Evolutionary conservation across 75 land plant genomes (phyloP), one percentile per base, ranked within the genome.

Genomic region (Pinus tabuliformis): DNA sequence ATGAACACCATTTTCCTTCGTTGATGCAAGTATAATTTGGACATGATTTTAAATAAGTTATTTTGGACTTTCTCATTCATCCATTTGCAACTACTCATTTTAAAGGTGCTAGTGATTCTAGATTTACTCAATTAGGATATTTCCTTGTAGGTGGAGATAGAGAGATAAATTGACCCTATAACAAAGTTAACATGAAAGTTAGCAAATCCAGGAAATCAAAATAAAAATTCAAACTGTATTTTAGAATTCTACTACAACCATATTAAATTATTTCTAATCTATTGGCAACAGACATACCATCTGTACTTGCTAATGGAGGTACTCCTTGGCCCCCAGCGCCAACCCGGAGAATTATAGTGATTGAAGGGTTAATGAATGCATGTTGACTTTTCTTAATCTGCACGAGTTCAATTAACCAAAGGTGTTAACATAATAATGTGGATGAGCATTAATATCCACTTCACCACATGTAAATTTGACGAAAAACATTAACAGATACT

Each of bases 301-400:
- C 99, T 75, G 94, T 81, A 78, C 93, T 90, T 77, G 92, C 98
- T 39, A 97, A 81, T 73, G 99, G 99, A 70, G 99, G 99, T 56
- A 97, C 99, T 60, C 99, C 99, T 81, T 95, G 98, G 15, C 99
- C 99, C 78, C 99, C 99, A 81, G 95, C 84, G 80, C 99, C 99
- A 85, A 89, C 81, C 33, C 98, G 90, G 70, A 97, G 91, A 64
- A 91, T 87, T 57, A 97, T 91, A 64, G 99, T 97, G 21, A 97
- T 87, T 64, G 99, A 92, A 76, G 99, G 98, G 79, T 97, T 97
- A 20, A 97, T 95, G 26, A 95, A 79, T 61, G 98, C 98, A 86
- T 97, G 99, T 66, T 97, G 99, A 74, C 94, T 97, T 71, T 90
- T 89, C 64, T 89, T 90, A 74, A 97, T 97, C 99, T 97, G 88